Conservation (phyloP, 768 basidiomycete species). For the Tylopilus subfusipes region DNA sequence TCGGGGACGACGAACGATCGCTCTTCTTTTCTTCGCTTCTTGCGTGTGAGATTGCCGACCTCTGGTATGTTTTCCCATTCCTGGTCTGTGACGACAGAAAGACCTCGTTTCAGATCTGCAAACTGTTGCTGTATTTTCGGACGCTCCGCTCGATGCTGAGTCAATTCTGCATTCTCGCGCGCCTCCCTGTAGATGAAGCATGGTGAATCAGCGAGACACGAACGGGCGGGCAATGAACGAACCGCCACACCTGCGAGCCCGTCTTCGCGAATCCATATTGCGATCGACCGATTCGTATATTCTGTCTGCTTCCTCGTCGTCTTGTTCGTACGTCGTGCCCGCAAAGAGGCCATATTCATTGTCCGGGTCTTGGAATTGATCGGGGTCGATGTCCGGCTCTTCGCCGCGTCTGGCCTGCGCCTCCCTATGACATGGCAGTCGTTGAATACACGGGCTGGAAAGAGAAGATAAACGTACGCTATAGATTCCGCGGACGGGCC, state of each 20-base stretch:
- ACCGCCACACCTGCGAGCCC: slow-evolving; percentile 68
- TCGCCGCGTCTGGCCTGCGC: slow-evolving; percentile 85
- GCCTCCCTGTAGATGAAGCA: slow-evolving; percentile 52
- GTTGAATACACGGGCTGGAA: not conserved
- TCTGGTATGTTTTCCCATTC: slow-evolving; percentile 97
- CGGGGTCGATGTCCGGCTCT: slow-evolving; percentile 83
- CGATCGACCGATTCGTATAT: slow-evolving; percentile 93
- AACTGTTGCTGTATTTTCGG: slow-evolving; percentile 97
- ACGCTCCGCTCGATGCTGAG: slow-evolving; percentile 76
- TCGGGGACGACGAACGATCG: slow-evolving; percentile 89
- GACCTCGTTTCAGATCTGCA: slow-evolving; percentile 88
- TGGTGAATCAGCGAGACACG: not conserved
- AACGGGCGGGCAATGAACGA: slow-evolving; percentile 28
- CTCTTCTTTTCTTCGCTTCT: slow-evolving; percentile 83
- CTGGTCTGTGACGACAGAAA: slow-evolving; percentile 79
- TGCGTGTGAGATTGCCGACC: slow-evolving; percentile 92
- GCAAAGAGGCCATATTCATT: slow-evolving; percentile 96
- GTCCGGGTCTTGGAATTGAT: slow-evolving; percentile 95
- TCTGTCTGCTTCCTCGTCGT: slow-evolving; percentile 95
- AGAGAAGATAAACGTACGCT: slow-evolving; percentile 53
- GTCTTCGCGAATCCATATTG: slow-evolving; percentile 84
- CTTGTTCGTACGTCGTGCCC: slow-evolving; percentile 92
- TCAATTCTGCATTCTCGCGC: slow-evolving; percentile 68
- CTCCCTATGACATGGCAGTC: slow-evolving; percentile 47
- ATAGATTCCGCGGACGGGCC: slow-evolving; percentile 89